Base-by-base conservation (phyloP, 2,329 filamentous ascomycete genomes). In the Stachybotrys chlorohalonatus region DNA sequence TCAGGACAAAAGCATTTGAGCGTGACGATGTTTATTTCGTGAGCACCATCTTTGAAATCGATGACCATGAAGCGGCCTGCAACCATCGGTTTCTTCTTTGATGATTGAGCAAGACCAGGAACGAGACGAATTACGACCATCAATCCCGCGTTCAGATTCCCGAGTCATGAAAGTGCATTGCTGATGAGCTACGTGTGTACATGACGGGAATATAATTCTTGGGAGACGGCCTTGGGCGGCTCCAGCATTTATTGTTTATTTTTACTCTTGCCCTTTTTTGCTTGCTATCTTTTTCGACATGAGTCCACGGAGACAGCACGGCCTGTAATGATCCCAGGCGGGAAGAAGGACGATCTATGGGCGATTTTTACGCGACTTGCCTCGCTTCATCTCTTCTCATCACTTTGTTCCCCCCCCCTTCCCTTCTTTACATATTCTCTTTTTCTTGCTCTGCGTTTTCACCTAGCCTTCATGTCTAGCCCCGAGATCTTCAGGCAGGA, bases 121-220 rank as follows among this genome's bases (percentile, higher is more conserved):
- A n/a, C 63, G 62, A 69, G 70, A 72, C 64, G 70, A 70, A 62
- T 67, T 66, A 71, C 63, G 66, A 72, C 57, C 62, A 59, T 24
- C 62, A 61, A 66, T 67, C 70, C 66, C 46, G 60, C 67, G 63
- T 59, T 62, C 61, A 62, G 58, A 70, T 62, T 13, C 64, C 64
- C 62, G 58, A 62, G 63, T 66, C 64, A 70, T 60, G 69, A 66
- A 68, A 68, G 65, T 68, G 71, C 67, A 73, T 68, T 72, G 69
- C 69, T 74, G 66, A 75, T 70, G 72, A 74, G 69, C 72, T 66
- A 74, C 68, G 69, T 66, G 68, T 65, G 65, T 73, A 68, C 72
- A 72, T 67, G 66, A 67, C 67, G 66, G 67, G 60, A 68, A 68
- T 68, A 71, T 63, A 69, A 62, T 64, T 57, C 31, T 16, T 42